Percentiles rank a stretch among this genome's conserved stretches.
Evolutionary conservation across 2,329 filamentous ascomycete species (phyloP).

Genomic region (Pseudogymnoascus sp.): DNA sequence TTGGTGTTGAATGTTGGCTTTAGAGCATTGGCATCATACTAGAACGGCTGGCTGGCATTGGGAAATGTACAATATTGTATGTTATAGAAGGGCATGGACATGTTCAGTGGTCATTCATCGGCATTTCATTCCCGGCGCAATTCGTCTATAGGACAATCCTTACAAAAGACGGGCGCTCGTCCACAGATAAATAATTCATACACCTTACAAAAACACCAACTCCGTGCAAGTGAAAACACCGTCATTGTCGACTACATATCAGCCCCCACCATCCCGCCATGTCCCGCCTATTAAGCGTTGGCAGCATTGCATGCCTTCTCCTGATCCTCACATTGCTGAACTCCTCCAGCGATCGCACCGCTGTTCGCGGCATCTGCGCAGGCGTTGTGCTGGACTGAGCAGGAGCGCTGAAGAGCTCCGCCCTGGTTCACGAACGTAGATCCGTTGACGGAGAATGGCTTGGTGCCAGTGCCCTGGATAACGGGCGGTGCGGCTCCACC

Average conservation of each 20-base stretch:
- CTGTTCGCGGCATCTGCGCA: constrained; percentile 51
- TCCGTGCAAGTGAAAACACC: not conserved
- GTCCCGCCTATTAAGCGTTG: not conserved
- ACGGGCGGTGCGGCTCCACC: constrained; percentile 42
- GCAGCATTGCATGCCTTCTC: constrained; percentile 28
- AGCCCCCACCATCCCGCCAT: not conserved
- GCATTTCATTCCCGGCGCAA: constrained; percentile 5
- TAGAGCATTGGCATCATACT: not conserved
- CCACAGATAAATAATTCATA: not conserved
- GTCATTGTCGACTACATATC: not conserved
- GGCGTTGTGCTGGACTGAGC: constrained; percentile 53
- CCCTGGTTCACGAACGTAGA: constrained; percentile 48
- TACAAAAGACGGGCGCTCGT: not conserved
- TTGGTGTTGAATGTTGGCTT: not conserved
- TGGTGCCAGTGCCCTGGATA: constrained; percentile 38
- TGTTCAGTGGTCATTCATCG: constrained; percentile 4
- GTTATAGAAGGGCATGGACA: not conserved
- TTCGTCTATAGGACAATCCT: not conserved
- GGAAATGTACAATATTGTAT: not conserved
- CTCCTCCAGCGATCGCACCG: constrained; percentile 34
- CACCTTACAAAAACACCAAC: constrained; percentile 3
- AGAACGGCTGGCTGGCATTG: not conserved
- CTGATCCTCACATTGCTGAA: constrained; percentile 47
- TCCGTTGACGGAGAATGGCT: constrained; percentile 50
- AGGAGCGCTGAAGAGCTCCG: constrained; percentile 51